A percentile compares a stretch with the other conserved stretches of the same genome.
These are phyloP conservation scores for Ceratocystis cubensis DNA, from an alignment of 2,329 filamentous ascomycete species.

Conservation along the genomic window DNA sequence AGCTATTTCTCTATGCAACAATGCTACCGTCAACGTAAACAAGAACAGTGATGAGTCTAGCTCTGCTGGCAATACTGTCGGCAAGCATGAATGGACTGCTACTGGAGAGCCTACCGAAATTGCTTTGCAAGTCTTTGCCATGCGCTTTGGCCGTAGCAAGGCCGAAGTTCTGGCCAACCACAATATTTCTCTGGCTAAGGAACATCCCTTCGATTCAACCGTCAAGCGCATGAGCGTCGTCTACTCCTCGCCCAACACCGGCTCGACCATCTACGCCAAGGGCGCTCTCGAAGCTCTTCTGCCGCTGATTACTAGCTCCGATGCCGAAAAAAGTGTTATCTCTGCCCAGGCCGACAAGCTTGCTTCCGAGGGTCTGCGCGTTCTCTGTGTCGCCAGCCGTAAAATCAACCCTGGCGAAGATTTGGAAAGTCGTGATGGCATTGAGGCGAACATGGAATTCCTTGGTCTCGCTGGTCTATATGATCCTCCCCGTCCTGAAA, in stretches of 20 bases:
- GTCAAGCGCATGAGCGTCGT: slow-evolving; percentile 66
- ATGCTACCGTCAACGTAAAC: slow-evolving; percentile 37
- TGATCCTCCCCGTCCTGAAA: slow-evolving; percentile 58
- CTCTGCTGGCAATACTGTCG: slow-evolving; percentile 17
- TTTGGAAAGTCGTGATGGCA: slow-evolving; percentile 37
- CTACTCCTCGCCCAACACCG: slow-evolving; percentile 34
- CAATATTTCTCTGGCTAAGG: slow-evolving; percentile 41
- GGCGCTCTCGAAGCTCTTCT: slow-evolving; percentile 47
- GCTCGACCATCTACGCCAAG: slow-evolving; percentile 41
- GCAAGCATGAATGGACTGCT: slow-evolving; percentile 40
- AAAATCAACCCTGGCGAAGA: slow-evolving; percentile 30
- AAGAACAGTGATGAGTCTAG: slow-evolving; percentile 22
- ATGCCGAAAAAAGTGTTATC: slow-evolving; percentile 36
- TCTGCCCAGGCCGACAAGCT: slow-evolving; percentile 42
- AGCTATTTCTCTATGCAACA: slow-evolving; percentile 51
- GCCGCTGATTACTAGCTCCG: slow-evolving; percentile 37
- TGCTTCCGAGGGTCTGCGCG: slow-evolving; percentile 52
- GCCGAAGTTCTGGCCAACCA: slow-evolving; percentile 29
- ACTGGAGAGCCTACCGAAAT: slow-evolving; percentile 61
- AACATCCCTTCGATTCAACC: slow-evolving; percentile 61
- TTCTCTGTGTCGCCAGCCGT: slow-evolving; percentile 52
- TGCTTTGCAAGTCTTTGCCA: slow-evolving; percentile 59
- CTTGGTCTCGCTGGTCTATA: slow-evolving; percentile 61
- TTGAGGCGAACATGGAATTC: slow-evolving; percentile 48
- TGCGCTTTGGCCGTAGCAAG: slow-evolving; percentile 49